Percentiles rank a stretch among this genome's conserved stretches.
These are phyloP conservation scores for Sophora flavescens DNA, from an alignment of 306 rosid genomes.

Conservation along the genomic window DNA sequence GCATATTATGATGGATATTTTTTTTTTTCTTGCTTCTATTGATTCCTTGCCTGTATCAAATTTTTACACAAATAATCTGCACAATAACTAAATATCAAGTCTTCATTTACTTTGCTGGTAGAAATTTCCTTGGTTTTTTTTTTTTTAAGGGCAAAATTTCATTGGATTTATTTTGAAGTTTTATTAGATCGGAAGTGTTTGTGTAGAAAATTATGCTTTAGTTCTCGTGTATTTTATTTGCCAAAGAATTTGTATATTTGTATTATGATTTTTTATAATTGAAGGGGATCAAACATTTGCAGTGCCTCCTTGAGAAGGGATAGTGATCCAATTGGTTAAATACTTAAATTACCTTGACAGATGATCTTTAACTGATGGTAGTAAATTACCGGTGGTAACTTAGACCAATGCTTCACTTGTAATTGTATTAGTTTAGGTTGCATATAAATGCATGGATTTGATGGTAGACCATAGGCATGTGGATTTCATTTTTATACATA, in stretches of 20 bases:
- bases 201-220: not conserved
- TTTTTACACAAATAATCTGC: not conserved
- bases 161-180: not conserved
- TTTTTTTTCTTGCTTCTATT: constrained; percentile 11
- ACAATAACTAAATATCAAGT: constrained; percentile 19
- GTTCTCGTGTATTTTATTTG: constrained; percentile 26
- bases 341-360: not conserved
- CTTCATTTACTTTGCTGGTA: constrained; percentile 32
- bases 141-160: no score
- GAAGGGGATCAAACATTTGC: not conserved
- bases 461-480: not conserved
- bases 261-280: not conserved
- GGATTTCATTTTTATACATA: not conserved
- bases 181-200: not conserved
- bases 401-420: not conserved
- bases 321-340: constrained; percentile 6
- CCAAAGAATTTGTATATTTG: not conserved
- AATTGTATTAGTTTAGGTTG: not conserved
- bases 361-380: not conserved
- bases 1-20: constrained; percentile 35
- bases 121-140: not conserved
- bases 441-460: constrained; percentile 11
- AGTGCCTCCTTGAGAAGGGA: not conserved
- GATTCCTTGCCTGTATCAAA: constrained; percentile 7
- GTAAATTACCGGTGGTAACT: constrained; percentile 1